Percentiles rank a stretch among this genome's conserved stretches.
Evolutionary conservation across 148 eudicot species (phyloP).

Genomic region (Diospyros kaki): DNA sequence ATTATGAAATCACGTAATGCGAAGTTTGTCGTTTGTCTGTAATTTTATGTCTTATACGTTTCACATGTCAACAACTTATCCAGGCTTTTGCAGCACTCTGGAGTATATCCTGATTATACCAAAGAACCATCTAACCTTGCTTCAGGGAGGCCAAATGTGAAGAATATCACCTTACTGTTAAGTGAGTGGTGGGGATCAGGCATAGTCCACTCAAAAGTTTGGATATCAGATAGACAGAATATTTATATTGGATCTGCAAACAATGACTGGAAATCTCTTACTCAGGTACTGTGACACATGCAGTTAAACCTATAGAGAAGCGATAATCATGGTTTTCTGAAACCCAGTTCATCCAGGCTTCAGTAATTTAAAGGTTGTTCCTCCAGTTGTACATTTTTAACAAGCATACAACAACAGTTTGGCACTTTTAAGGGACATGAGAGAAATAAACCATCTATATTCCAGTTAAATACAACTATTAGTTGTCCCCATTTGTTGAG

Average conservation of each 20-base stretch:
- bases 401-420: neutral
- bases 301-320: neutral
- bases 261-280: conserved; percentile 94
- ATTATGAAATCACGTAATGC: neutral
- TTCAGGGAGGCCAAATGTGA: conserved; percentile 68
- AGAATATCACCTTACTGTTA: conserved; percentile 64
- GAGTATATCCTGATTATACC: conserved; percentile 83
- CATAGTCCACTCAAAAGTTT: conserved; percentile 81
- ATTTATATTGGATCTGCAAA: conserved; percentile 92
- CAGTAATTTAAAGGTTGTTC: neutral
- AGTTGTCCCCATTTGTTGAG: neutral
- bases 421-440: neutral
- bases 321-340: neutral
- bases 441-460: neutral
- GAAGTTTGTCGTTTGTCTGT: neutral
- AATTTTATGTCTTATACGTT: too few species aligned
- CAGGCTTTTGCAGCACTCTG: conserved; percentile 90
- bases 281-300: conserved; percentile 49
- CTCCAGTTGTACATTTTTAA: neutral
- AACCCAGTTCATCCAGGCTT: neutral
- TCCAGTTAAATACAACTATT: neutral
- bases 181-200: conserved; percentile 89
- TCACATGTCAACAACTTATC: conserved; percentile 1
- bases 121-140: conserved; percentile 71
- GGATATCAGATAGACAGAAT: conserved; percentile 70